phyloP scores from a whole-genome alignment of 2,329 filamentous ascomycete species.

The Fusarium neocosmosporiellum region DNA sequence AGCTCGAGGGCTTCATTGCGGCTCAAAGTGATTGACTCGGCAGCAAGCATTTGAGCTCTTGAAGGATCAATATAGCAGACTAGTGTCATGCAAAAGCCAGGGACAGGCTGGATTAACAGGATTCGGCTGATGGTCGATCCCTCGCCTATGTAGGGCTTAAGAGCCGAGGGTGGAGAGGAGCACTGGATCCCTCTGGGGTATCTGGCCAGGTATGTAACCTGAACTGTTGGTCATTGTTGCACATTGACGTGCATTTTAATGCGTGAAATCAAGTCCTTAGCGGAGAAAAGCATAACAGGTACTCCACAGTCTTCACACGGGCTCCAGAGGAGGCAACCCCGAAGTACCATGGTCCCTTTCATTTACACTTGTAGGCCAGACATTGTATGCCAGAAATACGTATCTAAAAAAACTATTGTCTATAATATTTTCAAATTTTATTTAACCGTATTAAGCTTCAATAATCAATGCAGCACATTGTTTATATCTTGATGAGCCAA shows the following conservation, averaged over 20 bases:
- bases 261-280: background rate
- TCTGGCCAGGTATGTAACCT: background rate
- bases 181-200: background rate
- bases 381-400: no score
- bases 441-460: no score
- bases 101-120: background rate
- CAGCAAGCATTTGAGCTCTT: background rate
- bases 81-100: background rate
- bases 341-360: background rate
- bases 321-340: no score
- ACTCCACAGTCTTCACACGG: background rate
- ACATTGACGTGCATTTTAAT: background rate
- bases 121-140: background rate
- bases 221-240: background rate
- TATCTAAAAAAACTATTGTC: no score
- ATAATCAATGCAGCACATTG: no score
- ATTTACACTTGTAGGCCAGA: no score
- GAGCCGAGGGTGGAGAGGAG: background rate
- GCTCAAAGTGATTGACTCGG: background rate
- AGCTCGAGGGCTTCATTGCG: background rate
- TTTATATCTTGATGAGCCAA: no score
- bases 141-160: background rate
- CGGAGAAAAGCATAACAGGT: background rate
- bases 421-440: no score
- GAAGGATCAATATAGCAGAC: background rate